Conservation (phyloP, 179 eudicot genomes). For the Patellifolia procumbens region DNA sequence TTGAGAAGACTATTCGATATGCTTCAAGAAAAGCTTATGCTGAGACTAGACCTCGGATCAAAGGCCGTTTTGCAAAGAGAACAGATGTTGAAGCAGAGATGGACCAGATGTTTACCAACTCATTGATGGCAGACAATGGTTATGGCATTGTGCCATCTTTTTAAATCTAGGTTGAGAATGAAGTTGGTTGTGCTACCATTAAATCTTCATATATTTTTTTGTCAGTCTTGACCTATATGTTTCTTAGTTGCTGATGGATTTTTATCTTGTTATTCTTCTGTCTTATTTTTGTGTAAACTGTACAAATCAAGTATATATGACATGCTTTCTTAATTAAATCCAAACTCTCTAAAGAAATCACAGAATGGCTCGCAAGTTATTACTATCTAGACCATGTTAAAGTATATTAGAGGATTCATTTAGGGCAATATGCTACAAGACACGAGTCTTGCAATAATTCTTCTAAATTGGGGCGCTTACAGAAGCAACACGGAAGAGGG, state of each 20-base stretch:
- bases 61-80: slow-evolving; percentile 94
- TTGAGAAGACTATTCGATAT: slow-evolving; percentile 91
- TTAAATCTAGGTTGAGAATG: slow-evolving; percentile 33
- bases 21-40: slow-evolving; percentile 99
- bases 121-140: slow-evolving; percentile 34
- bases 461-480: too few species aligned
- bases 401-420: neutral
- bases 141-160: slow-evolving; percentile 71
- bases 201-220: neutral
- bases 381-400: too few species aligned
- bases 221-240: slow-evolving; percentile 16
- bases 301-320: slow-evolving; percentile 15
- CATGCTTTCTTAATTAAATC: slow-evolving; percentile 10
- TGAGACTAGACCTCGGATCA: slow-evolving; percentile 90
- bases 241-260: slow-evolving; percentile 12
- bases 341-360: slow-evolving; percentile 3
- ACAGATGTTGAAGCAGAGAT: slow-evolving; percentile 68
- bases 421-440: neutral
- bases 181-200: slow-evolving; percentile 3
- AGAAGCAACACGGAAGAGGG: neutral
- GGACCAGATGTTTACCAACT: slow-evolving; percentile 66
- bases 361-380: slow-evolving; percentile 2
- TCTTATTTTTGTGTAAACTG: slow-evolving; percentile 17
- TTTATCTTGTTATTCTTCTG: slow-evolving; percentile 1
- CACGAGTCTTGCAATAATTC: neutral